These are phyloP conservation scores for Fraxinus excelsior DNA, from an alignment of 257 asterid species.

Conservation along the genomic window DNA sequence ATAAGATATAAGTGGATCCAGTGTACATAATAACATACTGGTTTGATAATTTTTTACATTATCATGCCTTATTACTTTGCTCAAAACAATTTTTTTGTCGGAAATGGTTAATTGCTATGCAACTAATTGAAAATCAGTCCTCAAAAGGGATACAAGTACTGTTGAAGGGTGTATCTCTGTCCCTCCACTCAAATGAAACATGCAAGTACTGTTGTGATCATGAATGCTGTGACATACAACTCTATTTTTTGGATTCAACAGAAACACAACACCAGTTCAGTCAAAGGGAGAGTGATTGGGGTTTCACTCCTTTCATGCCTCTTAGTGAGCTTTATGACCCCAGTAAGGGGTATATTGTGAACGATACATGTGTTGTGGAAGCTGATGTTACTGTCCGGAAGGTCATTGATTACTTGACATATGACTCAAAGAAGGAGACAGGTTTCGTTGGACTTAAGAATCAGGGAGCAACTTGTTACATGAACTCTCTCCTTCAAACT, in stretches of 20 bases:
- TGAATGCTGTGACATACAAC: not conserved
- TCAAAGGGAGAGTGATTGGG: slow-evolving; percentile 67
- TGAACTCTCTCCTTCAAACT: slow-evolving; percentile 68
- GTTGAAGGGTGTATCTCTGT: not conserved
- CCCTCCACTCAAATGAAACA: not conserved
- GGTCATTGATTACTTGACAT: slow-evolving; percentile 59
- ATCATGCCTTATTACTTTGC: not conserved
- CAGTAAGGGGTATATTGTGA: slow-evolving; percentile 51
- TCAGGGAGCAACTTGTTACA: slow-evolving; percentile 76
- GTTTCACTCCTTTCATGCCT: slow-evolving; percentile 61
- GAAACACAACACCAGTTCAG: slow-evolving; percentile 61
- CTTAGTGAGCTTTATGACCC: slow-evolving; percentile 59
- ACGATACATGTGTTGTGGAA: slow-evolving; percentile 54
- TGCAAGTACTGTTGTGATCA: not conserved
- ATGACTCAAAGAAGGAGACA: slow-evolving; percentile 72
- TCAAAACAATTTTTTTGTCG: not conserved
- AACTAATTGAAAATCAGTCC: not conserved
- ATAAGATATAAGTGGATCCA: not conserved
- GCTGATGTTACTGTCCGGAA: slow-evolving; percentile 68
- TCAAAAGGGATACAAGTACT: not conserved
- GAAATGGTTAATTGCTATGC: not conserved
- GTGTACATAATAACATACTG: not conserved
- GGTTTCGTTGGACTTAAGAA: slow-evolving; percentile 72
- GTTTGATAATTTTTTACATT: not conserved
- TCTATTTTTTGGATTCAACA: slow-evolving; percentile 28